phyloP scores from a whole-genome alignment of 1,284 basidiomycete species.

The Moesziomyces parantarcticus region DNA sequence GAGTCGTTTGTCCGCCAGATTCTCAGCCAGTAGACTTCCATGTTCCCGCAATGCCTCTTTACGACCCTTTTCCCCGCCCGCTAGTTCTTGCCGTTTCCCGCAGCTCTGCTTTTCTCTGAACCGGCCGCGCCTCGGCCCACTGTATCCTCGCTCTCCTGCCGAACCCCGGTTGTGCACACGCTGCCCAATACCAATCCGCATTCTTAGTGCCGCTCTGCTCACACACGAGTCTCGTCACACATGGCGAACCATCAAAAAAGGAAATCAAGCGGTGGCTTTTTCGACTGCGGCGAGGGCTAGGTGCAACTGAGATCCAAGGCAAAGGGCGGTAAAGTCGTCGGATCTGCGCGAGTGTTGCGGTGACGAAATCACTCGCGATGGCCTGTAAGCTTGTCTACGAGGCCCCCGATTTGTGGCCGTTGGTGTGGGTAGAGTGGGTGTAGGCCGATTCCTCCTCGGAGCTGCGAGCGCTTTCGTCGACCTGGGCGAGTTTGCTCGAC shows the following conservation, averaged over 20 bases:
- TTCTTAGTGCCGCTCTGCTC: no score
- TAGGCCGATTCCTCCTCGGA: conserved; percentile 35
- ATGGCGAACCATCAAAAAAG: no score
- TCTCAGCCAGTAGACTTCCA: conserved; percentile 70
- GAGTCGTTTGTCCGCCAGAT: conserved; percentile 94
- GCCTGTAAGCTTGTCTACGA: conserved; percentile 30
- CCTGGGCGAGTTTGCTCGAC: conserved; percentile 48
- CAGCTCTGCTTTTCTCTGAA: conserved; percentile 3
- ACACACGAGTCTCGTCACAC: no score
- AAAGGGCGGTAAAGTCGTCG: no score
- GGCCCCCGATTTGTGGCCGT: conserved; percentile 11
- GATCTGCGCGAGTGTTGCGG: no score
- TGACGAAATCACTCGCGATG: conserved; percentile 8
- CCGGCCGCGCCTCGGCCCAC: neutral
- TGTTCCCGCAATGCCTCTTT: neutral
- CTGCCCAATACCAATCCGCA: no score
- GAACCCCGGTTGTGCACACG: no score
- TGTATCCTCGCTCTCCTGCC: no score
- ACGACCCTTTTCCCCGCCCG: neutral
- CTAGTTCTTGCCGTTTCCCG: conserved; percentile 6
- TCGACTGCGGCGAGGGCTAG: no score
- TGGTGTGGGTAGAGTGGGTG: conserved; percentile 8
- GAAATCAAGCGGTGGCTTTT: no score
- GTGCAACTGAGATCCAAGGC: no score
- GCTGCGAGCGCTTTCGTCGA: conserved; percentile 50